Evolutionary conservation across 176 grass and related monocot genomes (phyloP), one percentile per base, ranked within the genome.

Genomic region (Cymbopogon citratus): DNA sequence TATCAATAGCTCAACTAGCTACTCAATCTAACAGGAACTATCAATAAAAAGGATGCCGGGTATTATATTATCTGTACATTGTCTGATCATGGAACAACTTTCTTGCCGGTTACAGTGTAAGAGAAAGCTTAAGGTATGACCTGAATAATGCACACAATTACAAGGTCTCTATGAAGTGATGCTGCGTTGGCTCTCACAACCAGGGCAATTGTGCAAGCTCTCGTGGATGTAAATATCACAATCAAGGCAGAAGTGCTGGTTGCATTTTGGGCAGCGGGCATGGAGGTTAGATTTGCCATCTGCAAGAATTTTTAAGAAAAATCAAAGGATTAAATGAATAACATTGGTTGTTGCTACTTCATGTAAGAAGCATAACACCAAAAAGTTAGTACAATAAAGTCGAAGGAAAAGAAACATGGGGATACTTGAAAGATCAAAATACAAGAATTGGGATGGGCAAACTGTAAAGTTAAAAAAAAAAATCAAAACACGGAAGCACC

Each of bases 181-280:
- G 74, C 59, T 82, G n/a, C 73, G 76, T 44, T 76, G 92, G 27
- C 96, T 95, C 89, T 99, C 96, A 8, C 92, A 99, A 25, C 96
- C 96, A 66, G 96, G 96, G 79, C 92, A 99, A 52, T 99, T 99
- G 66, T 99, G 92, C 89, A 99, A 85, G 82, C 96, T 99, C 85
- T 99, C 96, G 23, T 95, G 96, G 79, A 99, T 91, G 81, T 99
- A 99, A 24, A 99, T 95, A 84, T 99, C 97, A 46, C 96, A 99
- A 80, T 99, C 93, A 31, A 99, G 87, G 71, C 97, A 99, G 80
- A 95, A 95, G 72, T 86, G 87, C 48, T 95, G 97, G 23, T 85
- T 91, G 89, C 97, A 99, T 36, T 93, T 91, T 63, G 93, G 93
- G 67, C 93, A 99, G 77, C 76, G 74, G 19, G 91, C 93, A 64